Base-by-base conservation (phyloP, 2,329 filamentous ascomycete genomes). In the Exophiala calicioides region DNA sequence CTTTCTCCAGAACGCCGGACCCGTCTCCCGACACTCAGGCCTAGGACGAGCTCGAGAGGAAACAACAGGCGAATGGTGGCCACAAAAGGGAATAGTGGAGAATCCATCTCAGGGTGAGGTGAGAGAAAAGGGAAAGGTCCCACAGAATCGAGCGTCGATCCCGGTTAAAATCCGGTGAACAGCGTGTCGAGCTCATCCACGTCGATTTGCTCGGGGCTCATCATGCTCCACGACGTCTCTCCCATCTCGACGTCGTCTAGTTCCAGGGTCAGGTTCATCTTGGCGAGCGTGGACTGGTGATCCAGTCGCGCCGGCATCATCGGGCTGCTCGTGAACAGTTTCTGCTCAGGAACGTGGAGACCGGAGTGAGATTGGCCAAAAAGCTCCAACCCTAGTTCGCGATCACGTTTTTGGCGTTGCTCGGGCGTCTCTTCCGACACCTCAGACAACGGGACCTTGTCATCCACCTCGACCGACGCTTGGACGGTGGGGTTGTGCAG, bases 121-220 rank as follows among this genome's bases (percentile, higher is more conserved):
- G 34, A 12, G 34, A 7, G 18, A 27, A 27, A 27, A 15, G n/a
- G 3, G 21, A 20, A n/a, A n/a, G 13, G n/a, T 13, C 4, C 23
- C 16, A 9, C 35, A 5, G 12, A 20, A 26, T 16, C 15, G 35
- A 12, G 21, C 21, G 10, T 12, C 13, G 21, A 38, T 19, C 5
- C 10, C 6, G 20, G 27, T 41, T 35, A 55, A 21, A 52, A 55
- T 4, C 81, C 84, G 63, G 87, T 84, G 61, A 96, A 80, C 65
- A 96, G 79, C 59, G 86, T 82, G 63, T 97, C 91, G 18, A 97
- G 82, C 74, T 98, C 93, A 35, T 95, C 89, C 37, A 97, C 80
- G 66, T 94, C 90, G 58, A 97, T 85, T 56, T 83, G 86, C 72
- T 97, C 93, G 1, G 90, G 90, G 64, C 84, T 89, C 64, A 77